Base-by-base conservation (phyloP, 2,329 filamentous ascomycete genomes). In the Hypoxylon sp. region DNA sequence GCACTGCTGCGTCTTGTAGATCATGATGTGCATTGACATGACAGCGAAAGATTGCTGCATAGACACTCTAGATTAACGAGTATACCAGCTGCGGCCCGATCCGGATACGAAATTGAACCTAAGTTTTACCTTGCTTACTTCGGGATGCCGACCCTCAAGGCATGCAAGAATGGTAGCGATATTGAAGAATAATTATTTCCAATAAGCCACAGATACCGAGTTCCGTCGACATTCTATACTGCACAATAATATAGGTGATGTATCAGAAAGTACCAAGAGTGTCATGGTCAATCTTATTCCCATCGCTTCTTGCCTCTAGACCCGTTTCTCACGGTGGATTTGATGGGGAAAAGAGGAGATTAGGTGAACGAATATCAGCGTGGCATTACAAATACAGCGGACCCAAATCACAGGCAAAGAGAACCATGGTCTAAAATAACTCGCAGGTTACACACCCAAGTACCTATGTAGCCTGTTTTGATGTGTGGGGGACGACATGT, bases 61-160 rank as follows among this genome's bases (percentile, higher is more conserved):
- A 61, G 27, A 55, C 50, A 64, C 61, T 70, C 50, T 59, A 72
- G 65, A 69, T 71, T 69, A 54, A 69, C 64, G 68, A 70, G 67
- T 57, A 61, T 66, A 64, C 60, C 56, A 61, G 57, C 70, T 68
- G 68, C 77, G 76, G 76, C 70, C 73, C 75, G 76, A 73, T 74
- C 77, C 77, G 75, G 60, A 74, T 62, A 66, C 33, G 58, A 57
- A 57, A 54, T 37, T 27, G 37, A 55, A 44, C n/a, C 42, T 48
- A 27, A 61, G 46, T 42, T 40, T 40, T 17, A 20, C 53, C 17
- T 37, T 59, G 51, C 56, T 62, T 31, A 51, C 61, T 58, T 57
- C 50, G 60, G 54, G 13, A 63, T 67, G 56, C 63, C 53, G 51
- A 58, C 27, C 51, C 17, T 48, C 20, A 25, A 33, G 42, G 50